Evolutionary conservation across 345 rosid genomes (phyloP).

Genomic region (Boechera divaricarpa): DNA sequence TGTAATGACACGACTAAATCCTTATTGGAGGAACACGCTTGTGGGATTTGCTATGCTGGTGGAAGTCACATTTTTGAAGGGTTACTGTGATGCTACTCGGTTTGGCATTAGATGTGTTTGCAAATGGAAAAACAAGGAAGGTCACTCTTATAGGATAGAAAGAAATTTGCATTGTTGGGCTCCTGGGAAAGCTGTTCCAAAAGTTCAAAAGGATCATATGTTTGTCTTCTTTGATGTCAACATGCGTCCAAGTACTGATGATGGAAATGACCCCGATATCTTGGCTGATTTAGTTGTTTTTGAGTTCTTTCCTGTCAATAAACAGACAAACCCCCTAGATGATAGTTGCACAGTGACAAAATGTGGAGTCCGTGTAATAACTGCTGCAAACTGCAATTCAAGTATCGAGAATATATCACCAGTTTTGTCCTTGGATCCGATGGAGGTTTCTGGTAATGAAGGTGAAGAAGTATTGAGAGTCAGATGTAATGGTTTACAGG

Average conservation of each 20-base stretch:
- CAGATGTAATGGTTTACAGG: not conserved
- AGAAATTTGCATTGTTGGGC: not conserved
- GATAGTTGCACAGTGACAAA: not conserved
- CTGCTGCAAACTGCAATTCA: not conserved
- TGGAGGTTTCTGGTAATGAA: not conserved
- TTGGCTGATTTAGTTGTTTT: not conserved
- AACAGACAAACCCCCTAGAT: not conserved
- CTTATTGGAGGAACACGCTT: not conserved
- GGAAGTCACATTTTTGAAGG: not conserved
- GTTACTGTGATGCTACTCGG: not conserved
- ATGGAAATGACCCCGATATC: not conserved
- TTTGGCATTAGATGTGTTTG: not conserved
- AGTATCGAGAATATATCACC: not conserved
- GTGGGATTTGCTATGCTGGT: slow-evolving; percentile 5
- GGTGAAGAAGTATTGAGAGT: not conserved
- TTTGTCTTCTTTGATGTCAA: not conserved
- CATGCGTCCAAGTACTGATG: not conserved
- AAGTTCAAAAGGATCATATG: not conserved
- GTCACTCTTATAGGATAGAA: not conserved
- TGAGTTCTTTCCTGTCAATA: not conserved
- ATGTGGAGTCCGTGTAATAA: not conserved
- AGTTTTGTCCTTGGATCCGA: not conserved
- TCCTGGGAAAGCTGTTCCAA: not conserved
- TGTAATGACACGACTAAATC: not conserved
- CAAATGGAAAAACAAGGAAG: not conserved